Evolutionary conservation across 352 stramenopile genomes (phyloP).

Genomic region (Phytophthora colocasiae): DNA sequence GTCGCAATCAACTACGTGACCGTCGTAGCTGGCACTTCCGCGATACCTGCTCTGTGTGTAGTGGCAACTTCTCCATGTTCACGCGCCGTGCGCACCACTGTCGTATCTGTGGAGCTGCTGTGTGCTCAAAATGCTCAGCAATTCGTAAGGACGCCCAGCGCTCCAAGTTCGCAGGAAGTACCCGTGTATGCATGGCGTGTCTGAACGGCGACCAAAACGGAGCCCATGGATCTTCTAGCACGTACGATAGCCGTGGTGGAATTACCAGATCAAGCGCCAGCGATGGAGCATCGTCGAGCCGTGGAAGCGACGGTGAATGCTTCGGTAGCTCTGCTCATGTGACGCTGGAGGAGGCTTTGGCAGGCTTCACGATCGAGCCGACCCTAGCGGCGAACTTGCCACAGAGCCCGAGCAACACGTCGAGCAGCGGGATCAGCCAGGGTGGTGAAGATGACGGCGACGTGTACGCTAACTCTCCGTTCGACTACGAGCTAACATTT

Average conservation of each 20-base stretch:
- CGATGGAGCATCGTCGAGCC: conserved; percentile 32
- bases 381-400: conserved; percentile 31
- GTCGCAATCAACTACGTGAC: conserved; percentile 64
- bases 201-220: conserved; percentile 67
- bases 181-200: conserved; percentile 76
- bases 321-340: conserved; percentile 45
- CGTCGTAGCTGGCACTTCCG: conserved; percentile 63
- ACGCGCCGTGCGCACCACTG: conserved; percentile 82
- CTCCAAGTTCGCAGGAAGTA: conserved; percentile 43
- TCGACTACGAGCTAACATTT: conserved; percentile 76
- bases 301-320: conserved; percentile 40
- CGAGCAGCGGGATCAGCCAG: conserved; percentile 42
- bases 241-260: conserved; percentile 32
- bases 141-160: conserved; percentile 56
- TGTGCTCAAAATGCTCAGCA: conserved; percentile 82
- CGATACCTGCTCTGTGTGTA: conserved; percentile 73
- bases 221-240: conserved; percentile 33
- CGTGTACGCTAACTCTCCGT: conserved; percentile 60
- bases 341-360: conserved; percentile 46
- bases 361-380: conserved; percentile 53
- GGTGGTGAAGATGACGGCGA: conserved; percentile 62
- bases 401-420: conserved; percentile 43
- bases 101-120: conserved; percentile 70
- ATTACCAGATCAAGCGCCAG: conserved; percentile 35
- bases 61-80: conserved; percentile 67